Conservation (phyloP, 1,139 yeast genomes). For the Pichia norvegensis region DNA sequence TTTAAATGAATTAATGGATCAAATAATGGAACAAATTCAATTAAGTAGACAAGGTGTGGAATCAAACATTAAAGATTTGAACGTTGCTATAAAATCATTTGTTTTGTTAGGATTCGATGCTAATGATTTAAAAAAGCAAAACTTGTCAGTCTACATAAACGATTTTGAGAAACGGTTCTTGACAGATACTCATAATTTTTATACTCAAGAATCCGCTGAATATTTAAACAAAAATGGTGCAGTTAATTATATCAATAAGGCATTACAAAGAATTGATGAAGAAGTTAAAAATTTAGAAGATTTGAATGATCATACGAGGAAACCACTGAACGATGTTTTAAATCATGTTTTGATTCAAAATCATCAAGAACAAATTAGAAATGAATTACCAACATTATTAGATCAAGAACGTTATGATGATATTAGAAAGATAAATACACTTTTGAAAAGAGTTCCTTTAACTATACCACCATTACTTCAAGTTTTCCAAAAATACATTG, state of each 20-base stretch:
- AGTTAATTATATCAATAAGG: slow-evolving; percentile 84
- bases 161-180: slow-evolving; percentile 74
- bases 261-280: slow-evolving; percentile 72
- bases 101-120: slow-evolving; percentile 70
- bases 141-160: slow-evolving; percentile 71
- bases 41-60: slow-evolving; percentile 74
- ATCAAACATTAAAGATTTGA: slow-evolving; percentile 59
- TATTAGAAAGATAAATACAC: slow-evolving; percentile 67
- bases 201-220: slow-evolving; percentile 57
- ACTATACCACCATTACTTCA: slow-evolving; percentile 74
- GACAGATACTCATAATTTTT: slow-evolving; percentile 65
- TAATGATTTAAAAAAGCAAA: slow-evolving; percentile 78
- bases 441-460: slow-evolving; percentile 65
- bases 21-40: slow-evolving; percentile 69
- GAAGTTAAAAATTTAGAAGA: slow-evolving; percentile 73
- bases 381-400: slow-evolving; percentile 64
- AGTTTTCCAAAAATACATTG: slow-evolving; percentile 66
- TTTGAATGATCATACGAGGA: slow-evolving; percentile 82
- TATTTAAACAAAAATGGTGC: slow-evolving; percentile 71
- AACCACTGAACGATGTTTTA: slow-evolving; percentile 64
- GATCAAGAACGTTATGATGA: slow-evolving; percentile 73
- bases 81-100: slow-evolving; percentile 75
- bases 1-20: slow-evolving; percentile 51
- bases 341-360: slow-evolving; percentile 70
- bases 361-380: slow-evolving; percentile 71